Conservation (phyloP, 1,139 yeast species). For the Candida neerlandica region DNA sequence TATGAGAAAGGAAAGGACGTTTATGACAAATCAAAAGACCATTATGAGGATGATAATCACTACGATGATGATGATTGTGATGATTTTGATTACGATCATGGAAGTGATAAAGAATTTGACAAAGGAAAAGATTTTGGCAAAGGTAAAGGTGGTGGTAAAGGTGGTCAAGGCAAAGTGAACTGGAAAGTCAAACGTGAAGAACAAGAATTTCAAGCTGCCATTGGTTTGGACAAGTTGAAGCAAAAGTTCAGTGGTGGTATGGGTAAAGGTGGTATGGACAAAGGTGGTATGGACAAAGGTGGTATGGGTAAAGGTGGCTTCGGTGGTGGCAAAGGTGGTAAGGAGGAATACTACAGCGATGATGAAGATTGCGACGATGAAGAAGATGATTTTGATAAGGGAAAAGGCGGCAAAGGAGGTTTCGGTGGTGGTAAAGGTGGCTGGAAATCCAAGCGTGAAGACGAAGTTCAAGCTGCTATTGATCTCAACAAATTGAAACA, state of each 20-base stretch:
- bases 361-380: not conserved
- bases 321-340: not conserved
- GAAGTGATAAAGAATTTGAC: not conserved
- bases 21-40: not conserved
- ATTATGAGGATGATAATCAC: not conserved
- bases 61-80: not conserved
- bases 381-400: constrained; percentile 2
- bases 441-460: constrained; percentile 5
- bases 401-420: not conserved
- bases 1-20: not conserved
- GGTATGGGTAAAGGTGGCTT: not conserved
- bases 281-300: not conserved
- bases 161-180: not conserved
- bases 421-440: constrained; percentile 8
- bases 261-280: constrained; percentile 4
- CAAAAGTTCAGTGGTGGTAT: constrained; percentile 1
- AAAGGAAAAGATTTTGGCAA: not conserved
- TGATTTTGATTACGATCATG: not conserved
- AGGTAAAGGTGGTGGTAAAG: not conserved
- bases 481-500: constrained; percentile 4
- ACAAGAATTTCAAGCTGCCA: not conserved
- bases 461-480: constrained; percentile 5
- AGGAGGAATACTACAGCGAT: not conserved
- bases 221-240: constrained; percentile 3
- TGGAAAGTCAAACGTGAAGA: not conserved